Percentiles rank a stretch among this genome's conserved stretches.
Conservation (phyloP, 192 early-diverging fungal species). For the Rhizophlyctis rosea region DNA sequence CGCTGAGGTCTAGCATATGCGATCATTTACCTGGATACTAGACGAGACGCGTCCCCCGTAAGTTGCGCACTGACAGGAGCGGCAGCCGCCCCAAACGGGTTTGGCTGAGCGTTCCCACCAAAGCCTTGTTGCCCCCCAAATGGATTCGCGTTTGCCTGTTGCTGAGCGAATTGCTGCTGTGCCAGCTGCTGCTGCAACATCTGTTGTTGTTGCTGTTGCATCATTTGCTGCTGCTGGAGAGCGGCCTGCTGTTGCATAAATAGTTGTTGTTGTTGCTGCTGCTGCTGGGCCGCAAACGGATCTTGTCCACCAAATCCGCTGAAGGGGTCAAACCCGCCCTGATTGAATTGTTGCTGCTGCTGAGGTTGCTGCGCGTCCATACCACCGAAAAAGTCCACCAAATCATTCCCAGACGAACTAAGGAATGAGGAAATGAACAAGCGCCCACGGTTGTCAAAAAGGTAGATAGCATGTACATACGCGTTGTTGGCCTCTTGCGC, state of each 20-base stretch:
- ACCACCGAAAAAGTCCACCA: slow-evolving; percentile 48
- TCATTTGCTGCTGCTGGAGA: slow-evolving; percentile 33
- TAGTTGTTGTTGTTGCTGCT: slow-evolving; percentile 36
- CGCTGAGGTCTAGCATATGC: too few relatives aligned
- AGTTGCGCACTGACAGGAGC: slow-evolving; percentile 12
- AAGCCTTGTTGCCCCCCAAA: slow-evolving; percentile 22
- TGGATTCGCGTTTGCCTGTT: slow-evolving; percentile 30
- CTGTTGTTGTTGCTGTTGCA: slow-evolving; percentile 39
- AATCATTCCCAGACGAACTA: slow-evolving; percentile 17
- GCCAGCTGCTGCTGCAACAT: slow-evolving; percentile 22
- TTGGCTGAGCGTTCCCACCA: neutral
- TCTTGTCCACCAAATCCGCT: slow-evolving; percentile 31
- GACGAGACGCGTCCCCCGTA: slow-evolving; percentile 10
- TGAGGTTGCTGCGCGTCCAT: slow-evolving; percentile 29
- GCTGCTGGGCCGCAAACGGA: slow-evolving; percentile 34
- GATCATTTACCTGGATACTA: slow-evolving; percentile 11
- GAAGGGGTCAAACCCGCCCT: slow-evolving; percentile 30
- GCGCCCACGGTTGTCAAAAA: neutral
- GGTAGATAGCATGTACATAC: neutral
- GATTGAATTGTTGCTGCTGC: slow-evolving; percentile 23
- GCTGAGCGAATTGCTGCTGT: slow-evolving; percentile 29
- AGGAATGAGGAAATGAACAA: slow-evolving; percentile 3
- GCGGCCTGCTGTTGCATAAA: slow-evolving; percentile 34
- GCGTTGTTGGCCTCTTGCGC: neutral
- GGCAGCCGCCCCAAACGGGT: slow-evolving; percentile 20